Evolutionary conservation across 2,329 filamentous ascomycete species (phyloP).

Genomic region (Byssochlamys sp.): DNA sequence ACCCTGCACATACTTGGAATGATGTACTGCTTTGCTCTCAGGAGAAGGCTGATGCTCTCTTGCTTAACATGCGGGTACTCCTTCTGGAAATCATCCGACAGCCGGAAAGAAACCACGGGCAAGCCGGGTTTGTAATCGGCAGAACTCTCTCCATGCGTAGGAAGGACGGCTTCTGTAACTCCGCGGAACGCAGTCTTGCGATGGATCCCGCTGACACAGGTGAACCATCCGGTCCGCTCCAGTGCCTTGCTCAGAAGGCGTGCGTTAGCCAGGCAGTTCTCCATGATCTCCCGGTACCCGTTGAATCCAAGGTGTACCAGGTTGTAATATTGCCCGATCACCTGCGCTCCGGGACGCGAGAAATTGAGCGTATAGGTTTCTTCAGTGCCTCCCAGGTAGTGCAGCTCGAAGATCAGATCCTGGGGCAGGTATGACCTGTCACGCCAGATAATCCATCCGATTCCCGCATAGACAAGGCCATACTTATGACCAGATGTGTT

Average conservation of each 20-base stretch:
- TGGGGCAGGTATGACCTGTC: constrained; percentile 57
- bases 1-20: constrained; percentile 47
- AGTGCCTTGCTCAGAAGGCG: constrained; percentile 54
- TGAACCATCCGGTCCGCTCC: constrained; percentile 58
- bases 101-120: constrained; percentile 58
- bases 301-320: constrained; percentile 59
- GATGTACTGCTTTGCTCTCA: constrained; percentile 60
- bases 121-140: constrained; percentile 56
- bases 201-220: constrained; percentile 57
- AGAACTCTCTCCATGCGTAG: constrained; percentile 41
- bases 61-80: constrained; percentile 56
- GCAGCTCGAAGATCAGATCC: constrained; percentile 60
- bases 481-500: constrained; percentile 46
- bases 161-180: constrained; percentile 33
- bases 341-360: constrained; percentile 58
- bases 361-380: constrained; percentile 65
- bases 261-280: constrained; percentile 57
- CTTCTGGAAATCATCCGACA: constrained; percentile 52
- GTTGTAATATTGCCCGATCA: constrained; percentile 65
- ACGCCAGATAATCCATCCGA: constrained; percentile 63
- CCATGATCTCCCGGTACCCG: constrained; percentile 55
- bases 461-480: constrained; percentile 54
- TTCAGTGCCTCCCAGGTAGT: constrained; percentile 63
- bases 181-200: constrained; percentile 43
- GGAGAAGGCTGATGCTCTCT: constrained; percentile 51